These are phyloP conservation scores for Lactarius evosmus DNA, from an alignment of 768 basidiomycete genomes.

Conservation along the genomic window DNA sequence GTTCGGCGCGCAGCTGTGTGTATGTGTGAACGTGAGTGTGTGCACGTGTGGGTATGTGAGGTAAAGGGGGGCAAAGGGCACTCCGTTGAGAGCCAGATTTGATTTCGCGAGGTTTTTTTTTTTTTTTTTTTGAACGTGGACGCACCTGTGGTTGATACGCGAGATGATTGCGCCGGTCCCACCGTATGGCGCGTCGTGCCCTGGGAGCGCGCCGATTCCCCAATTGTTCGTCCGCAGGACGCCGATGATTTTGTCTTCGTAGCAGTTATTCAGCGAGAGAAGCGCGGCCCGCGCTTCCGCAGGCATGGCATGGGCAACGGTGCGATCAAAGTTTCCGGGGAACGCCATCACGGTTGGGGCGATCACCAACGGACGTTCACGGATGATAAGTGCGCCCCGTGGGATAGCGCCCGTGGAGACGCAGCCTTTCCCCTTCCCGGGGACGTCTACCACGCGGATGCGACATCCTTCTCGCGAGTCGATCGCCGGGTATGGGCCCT, in stretches of 20 bases:
- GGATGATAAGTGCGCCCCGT: constrained; percentile 36
- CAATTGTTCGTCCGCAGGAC: constrained; percentile 18
- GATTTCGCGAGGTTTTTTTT: too few species aligned
- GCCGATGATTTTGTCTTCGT: constrained; percentile 19
- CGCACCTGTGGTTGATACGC: constrained; percentile 30
- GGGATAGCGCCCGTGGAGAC: constrained; percentile 35
- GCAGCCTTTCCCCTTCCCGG: constrained; percentile 34
- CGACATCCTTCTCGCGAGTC: constrained; percentile 15
- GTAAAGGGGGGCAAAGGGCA: neutral
- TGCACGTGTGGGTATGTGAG: too few species aligned
- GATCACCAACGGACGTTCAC: constrained; percentile 41
- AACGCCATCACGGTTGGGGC: constrained; percentile 23
- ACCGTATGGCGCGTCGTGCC: constrained; percentile 28
- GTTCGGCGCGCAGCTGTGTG: constrained; percentile 30
- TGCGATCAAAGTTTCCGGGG: constrained; percentile 11
- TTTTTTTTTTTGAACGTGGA: neutral
- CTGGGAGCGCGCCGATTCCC: constrained; percentile 15
- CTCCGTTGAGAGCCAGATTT: neutral
- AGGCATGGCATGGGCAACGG: constrained; percentile 10
- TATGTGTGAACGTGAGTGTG: too few species aligned
- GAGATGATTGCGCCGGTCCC: constrained; percentile 29
- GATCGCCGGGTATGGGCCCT: constrained; percentile 11
- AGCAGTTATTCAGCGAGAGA: constrained; percentile 15
- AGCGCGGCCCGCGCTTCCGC: constrained; percentile 8
- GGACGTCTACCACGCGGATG: constrained; percentile 15